Evolutionary conservation across 2,329 filamentous ascomycete species (phyloP), one percentile per base, ranked within the genome.

Genomic region (Aspergillus quadricinctus): DNA sequence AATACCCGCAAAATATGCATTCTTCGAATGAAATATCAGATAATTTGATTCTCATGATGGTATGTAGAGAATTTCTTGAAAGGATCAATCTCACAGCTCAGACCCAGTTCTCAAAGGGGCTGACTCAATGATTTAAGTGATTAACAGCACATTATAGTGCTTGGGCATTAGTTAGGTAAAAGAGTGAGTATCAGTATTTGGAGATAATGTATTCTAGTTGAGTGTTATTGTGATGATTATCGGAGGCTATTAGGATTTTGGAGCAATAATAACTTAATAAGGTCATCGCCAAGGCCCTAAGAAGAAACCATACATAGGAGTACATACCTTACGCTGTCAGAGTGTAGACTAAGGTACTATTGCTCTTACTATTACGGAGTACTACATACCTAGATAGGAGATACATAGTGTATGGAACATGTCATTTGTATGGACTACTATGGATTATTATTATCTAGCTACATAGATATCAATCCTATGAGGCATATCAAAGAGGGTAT

Each of bases 1-100:
- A 94, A 83, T 59, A 96, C 85, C 67, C 88, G 88, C 76, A 91
- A 88, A 56, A 64, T 69, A 55, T 87, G 84, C 78, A 82, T 82
- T 51, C 29, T 60, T 50, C 23, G 6, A 25, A n/a, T 45, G 19
- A 40, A 27, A 19, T 21, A 7, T 17, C 14, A 29, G 49, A 21
- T 50, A 23, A 23, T 50, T 10, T 37, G n/a, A 19, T n/a, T 19
- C 49, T 25, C 29, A 37, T 14, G 17, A 4, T 40, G 23, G 10
- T 19, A 40, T 9, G 37, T 46, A 17, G 10, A 27, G 43, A 3
- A n/a, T 23, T 46, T 46, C 21, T 17, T 17, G 31, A 37, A 37
- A 17, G 31, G 31, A 37, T 17, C 7, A 17, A 37, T 37, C 31
- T 37, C 14, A 17, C 14, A 37, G 31, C 14, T 37, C 31, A n/a